These are phyloP conservation scores for Nannochloropsis granulata DNA, from an alignment of 108 stramenopile genomes.

Conservation along the genomic window DNA sequence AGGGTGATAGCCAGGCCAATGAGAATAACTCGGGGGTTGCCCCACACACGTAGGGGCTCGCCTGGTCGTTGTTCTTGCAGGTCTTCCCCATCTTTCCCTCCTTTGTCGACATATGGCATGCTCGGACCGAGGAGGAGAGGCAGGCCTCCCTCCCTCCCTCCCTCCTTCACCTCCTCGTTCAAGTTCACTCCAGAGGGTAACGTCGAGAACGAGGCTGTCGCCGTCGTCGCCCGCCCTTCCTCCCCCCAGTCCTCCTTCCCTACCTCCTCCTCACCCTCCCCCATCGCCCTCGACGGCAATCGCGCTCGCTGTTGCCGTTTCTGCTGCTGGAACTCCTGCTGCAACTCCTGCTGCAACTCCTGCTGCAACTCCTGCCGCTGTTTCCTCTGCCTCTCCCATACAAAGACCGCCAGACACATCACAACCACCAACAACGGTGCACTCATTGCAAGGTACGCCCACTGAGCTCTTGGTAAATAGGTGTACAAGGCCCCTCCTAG, in stretches of 20 bases:
- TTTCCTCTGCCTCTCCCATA: too few relatives aligned
- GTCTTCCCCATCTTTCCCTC: not conserved
- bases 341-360: too few relatives aligned
- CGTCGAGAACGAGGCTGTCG: not conserved
- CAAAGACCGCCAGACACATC: not conserved
- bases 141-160: not conserved
- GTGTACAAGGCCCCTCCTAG: not conserved
- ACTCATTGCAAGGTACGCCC: not conserved
- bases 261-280: not conserved
- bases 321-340: too few relatives aligned
- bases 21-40: not conserved
- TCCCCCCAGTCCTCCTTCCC: not conserved
- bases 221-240: not conserved
- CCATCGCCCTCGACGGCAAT: too few relatives aligned
- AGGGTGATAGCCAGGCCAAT: not conserved
- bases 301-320: too few relatives aligned
- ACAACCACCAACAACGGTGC: not conserved
- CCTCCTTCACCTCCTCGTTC: not conserved
- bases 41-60: not conserved
- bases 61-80: not conserved
- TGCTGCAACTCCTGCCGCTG: too few relatives aligned
- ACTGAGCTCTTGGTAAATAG: not conserved
- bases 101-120: not conserved
- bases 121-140: not conserved
- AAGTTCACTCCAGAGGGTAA: not conserved